Base-by-base conservation (phyloP, 768 basidiomycete species). In the Boletus vinaceobasis region DNA sequence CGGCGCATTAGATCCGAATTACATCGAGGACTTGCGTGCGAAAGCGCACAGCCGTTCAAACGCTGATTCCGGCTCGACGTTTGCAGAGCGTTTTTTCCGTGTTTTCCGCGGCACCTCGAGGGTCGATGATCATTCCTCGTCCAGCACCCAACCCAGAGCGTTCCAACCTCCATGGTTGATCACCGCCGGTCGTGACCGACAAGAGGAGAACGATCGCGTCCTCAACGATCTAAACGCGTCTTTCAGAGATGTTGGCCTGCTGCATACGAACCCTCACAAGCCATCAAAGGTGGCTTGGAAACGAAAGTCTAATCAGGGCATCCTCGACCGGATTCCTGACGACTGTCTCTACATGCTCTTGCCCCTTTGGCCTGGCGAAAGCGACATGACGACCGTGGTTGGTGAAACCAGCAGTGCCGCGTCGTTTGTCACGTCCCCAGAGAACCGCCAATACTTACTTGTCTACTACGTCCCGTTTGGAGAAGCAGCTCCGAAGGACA, bases 311-410 rank as follows among this genome's bases (percentile, higher is more conserved):
- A 46, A 27, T 9, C 56, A 64, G 6, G 77, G 81, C 54, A 74
- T 87, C 57, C 81, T 90, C 52, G 76, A 80, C 33, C 74, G 81
- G 33, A 76, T 92, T 36, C 86, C 86, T 0, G 70, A 79, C 6
- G 88, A 91, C 14, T 81, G 82, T 23, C 74, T 91, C 48, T 90
- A 86, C 67, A 92, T 93, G 90, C 78, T 91, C 26, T 75, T 93
- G 17, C 90, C 90, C 15, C 75, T 93, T n/a, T 93, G 90, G 89
- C 83, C 86, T 9, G 80, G 85, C 17, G 86, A 88, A 60, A 88
- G 82, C 1, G 88, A 88, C 66, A 64, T 79, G 71, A 74, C 43
- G 57, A 65, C 44, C 55, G 55, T 53, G 65, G 65, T 44, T 8
- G 13, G 52, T 14, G 63, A 66, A 14, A 55, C 55, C 10, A 64